Conservation (phyloP, 306 rosid species). For the Vachellia collinsii region DNA sequence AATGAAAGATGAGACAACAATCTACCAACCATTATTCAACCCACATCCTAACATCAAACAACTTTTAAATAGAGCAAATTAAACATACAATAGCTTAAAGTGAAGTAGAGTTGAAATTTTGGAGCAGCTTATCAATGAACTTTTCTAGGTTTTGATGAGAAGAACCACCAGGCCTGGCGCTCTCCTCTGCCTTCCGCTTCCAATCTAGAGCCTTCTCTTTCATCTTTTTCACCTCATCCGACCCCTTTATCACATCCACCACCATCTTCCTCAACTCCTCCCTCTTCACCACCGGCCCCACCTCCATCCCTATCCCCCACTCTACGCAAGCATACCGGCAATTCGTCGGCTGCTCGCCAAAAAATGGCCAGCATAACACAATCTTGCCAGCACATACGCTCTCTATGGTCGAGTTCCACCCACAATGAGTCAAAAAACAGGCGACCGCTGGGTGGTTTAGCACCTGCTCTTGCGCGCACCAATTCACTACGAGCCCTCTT, state of each 20-base stretch:
- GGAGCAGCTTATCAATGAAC: background rate
- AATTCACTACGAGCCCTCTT: conserved; percentile 19
- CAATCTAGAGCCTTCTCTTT: background rate
- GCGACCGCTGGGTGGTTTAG: background rate
- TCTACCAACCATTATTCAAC: too few relatives aligned
- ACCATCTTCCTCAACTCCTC: background rate
- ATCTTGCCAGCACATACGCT: background rate
- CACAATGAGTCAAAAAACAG: background rate
- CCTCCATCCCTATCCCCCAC: background rate
- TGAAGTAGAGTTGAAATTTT: background rate
- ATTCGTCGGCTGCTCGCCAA: background rate
- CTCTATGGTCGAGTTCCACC: background rate
- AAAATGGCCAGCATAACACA: background rate
- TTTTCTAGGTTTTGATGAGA: background rate
- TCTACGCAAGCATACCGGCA: background rate
- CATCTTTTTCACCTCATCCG: background rate
- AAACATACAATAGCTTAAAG: too few relatives aligned
- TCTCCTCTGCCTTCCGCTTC: background rate
- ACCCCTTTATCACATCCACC: background rate
- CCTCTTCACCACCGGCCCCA: background rate
- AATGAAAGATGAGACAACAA: too few relatives aligned
- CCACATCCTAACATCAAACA: too few relatives aligned
- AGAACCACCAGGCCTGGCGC: too few relatives aligned
- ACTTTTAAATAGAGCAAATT: too few relatives aligned
- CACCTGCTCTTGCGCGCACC: conserved; percentile 12